Percentiles rank a stretch among this genome's conserved stretches.
Conservation (phyloP, 495 filamentous ascomycete genomes). For the Antarctomyces pellizariae region DNA sequence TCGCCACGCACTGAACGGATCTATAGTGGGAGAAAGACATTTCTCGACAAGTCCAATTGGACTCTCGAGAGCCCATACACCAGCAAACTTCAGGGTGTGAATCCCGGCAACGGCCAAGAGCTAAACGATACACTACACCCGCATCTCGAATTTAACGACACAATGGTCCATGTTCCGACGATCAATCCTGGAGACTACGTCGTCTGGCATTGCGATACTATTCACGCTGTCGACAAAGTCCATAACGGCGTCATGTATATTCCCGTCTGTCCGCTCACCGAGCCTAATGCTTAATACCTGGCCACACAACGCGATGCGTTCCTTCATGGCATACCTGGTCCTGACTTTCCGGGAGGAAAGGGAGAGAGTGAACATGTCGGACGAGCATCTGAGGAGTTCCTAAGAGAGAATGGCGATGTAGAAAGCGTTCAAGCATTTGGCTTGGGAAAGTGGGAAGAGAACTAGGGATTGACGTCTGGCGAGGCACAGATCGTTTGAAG, state of each 20-base stretch:
- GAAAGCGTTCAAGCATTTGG: constrained; percentile 32
- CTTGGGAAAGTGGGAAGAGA: constrained; percentile 17
- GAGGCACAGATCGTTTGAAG: constrained; percentile 29
- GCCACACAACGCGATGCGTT: constrained; percentile 43
- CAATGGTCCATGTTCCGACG: constrained; percentile 60
- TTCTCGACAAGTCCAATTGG: constrained; percentile 32
- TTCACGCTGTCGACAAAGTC: constrained; percentile 62
- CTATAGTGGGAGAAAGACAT: too few relatives aligned
- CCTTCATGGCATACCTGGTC: constrained; percentile 32
- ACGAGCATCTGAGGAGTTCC: constrained; percentile 26
- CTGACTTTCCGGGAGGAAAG: constrained; percentile 50
- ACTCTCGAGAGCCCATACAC: constrained; percentile 15
- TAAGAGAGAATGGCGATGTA: constrained; percentile 26
- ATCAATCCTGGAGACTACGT: constrained; percentile 74
- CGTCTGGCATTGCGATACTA: constrained; percentile 74
- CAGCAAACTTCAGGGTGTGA: constrained; percentile 47
- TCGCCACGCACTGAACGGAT: constrained; percentile 21
- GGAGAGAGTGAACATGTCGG: constrained; percentile 35
- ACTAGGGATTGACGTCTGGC: constrained; percentile 27
- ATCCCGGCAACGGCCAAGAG: constrained; percentile 56
- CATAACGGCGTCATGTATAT: constrained; percentile 76
- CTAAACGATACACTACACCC: constrained; percentile 48
- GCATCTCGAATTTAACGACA: constrained; percentile 42
- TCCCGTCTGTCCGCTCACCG: constrained; percentile 59
- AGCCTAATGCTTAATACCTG: constrained; percentile 47